Conservation (phyloP, 1,284 basidiomycete species). For the Leccinum solheimii region DNA sequence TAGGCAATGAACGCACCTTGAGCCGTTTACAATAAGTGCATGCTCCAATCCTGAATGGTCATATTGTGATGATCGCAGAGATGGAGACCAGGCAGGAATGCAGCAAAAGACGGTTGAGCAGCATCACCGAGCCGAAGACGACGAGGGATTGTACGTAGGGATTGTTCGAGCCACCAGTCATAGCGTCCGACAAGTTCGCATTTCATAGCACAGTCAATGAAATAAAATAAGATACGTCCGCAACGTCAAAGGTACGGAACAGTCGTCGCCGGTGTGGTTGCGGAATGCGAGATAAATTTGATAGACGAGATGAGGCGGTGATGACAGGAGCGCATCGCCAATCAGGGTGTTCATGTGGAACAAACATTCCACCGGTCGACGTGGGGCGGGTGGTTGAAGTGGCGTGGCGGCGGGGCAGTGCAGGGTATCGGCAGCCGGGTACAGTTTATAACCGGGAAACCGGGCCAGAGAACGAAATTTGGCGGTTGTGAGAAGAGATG, state of each 20-base stretch:
- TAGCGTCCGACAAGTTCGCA: slow-evolving; percentile 6
- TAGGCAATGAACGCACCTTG: slow-evolving; percentile 55
- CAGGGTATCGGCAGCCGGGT: slow-evolving; percentile 12
- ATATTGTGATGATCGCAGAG: slow-evolving; percentile 5
- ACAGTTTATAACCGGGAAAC: slow-evolving; percentile 12
- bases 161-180: slow-evolving; percentile 1
- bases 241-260: background rate
- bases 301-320: slow-evolving; percentile 8
- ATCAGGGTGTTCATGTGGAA: slow-evolving; percentile 8
- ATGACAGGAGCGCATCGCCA: slow-evolving; percentile 16
- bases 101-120: slow-evolving; percentile 8
- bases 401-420: slow-evolving; percentile 16
- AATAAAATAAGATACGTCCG: background rate
- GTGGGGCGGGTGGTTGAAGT: slow-evolving; percentile 8
- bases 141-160: background rate
- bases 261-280: background rate
- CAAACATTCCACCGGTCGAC: slow-evolving; percentile 6
- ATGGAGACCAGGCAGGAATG: slow-evolving; percentile 6
- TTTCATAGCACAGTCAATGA: slow-evolving; percentile 2
- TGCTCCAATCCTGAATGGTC: slow-evolving; percentile 60
- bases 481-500: background rate
- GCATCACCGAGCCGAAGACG: slow-evolving; percentile 20
- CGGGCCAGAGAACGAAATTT: background rate
- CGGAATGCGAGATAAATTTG: background rate
- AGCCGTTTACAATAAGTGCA: slow-evolving; percentile 82